Conservation (phyloP, 768 basidiomycete species). For the Mycena capillaripes region DNA sequence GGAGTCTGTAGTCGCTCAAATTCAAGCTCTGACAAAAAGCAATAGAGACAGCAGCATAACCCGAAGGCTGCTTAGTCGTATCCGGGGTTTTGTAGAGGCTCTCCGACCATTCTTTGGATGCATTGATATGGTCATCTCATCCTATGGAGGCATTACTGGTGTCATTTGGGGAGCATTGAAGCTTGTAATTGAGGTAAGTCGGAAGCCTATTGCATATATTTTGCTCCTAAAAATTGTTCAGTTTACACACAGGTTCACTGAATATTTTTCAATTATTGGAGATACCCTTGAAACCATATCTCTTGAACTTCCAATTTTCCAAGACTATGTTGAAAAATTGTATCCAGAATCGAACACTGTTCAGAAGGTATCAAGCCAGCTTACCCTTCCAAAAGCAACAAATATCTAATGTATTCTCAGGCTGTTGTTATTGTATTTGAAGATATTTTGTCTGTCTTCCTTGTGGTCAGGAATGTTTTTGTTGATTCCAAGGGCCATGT, state of each 20-base stretch:
- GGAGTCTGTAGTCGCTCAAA: slow-evolving; percentile 14
- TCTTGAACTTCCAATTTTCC: slow-evolving; percentile 29
- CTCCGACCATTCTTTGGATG: slow-evolving; percentile 21
- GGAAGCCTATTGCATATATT: not conserved
- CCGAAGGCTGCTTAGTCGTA: slow-evolving; percentile 26
- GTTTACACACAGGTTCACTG: slow-evolving; percentile 26
- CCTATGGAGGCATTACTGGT: not conserved
- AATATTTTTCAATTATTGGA: slow-evolving; percentile 23
- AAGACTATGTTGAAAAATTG: slow-evolving; percentile 24
- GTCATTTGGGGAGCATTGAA: slow-evolving; percentile 24
- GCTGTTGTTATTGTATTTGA: slow-evolving; percentile 21
- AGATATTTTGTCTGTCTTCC: slow-evolving; percentile 26
- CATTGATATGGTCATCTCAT: slow-evolving; percentile 9
- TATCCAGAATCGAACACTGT: slow-evolving; percentile 19
- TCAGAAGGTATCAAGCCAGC: slow-evolving; percentile 7
- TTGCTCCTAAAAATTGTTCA: not conserved
- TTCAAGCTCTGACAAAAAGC: slow-evolving; percentile 19
- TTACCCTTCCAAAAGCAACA: too few relatives aligned
- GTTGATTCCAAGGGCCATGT: slow-evolving; percentile 1
- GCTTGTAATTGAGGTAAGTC: slow-evolving; percentile 14
- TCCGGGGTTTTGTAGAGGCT: slow-evolving; percentile 25
- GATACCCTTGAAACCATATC: slow-evolving; percentile 32
- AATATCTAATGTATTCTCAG: not conserved
- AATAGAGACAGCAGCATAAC: slow-evolving; percentile 22
- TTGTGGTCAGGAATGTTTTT: slow-evolving; percentile 4